Evolutionary conservation across 2,329 filamentous ascomycete species (phyloP).

Genomic region (Amylocarpus encephaloides): DNA sequence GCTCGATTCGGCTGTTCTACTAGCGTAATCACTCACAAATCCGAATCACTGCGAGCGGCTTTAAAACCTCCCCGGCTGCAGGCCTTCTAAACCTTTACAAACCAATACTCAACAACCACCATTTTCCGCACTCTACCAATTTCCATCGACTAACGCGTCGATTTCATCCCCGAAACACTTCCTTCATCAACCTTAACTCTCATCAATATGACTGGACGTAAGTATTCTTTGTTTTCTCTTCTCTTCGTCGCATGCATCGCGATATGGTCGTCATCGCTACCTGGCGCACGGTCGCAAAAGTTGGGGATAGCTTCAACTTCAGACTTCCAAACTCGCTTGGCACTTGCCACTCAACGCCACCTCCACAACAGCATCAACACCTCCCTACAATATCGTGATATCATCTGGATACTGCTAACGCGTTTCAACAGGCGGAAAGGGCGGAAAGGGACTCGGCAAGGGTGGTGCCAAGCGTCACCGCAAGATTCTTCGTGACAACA

Average conservation of each 20-base stretch:
- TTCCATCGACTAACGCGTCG: constrained; percentile 22
- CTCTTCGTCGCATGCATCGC: constrained; percentile 11
- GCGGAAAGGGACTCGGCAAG: constrained; percentile 97
- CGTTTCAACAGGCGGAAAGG: constrained; percentile 38
- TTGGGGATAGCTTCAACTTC: constrained; percentile 20
- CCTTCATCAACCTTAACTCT: constrained; percentile 21
- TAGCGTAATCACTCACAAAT: neutral
- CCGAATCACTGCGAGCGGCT: neutral
- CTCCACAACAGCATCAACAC: constrained; percentile 13
- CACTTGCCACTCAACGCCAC: constrained; percentile 11
- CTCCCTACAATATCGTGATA: neutral
- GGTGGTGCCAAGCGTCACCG: constrained; percentile 97
- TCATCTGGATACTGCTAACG: constrained; percentile 38
- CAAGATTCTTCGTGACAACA: constrained; percentile 99
- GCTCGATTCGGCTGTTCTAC: neutral
- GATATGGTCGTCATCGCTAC: constrained; percentile 17
- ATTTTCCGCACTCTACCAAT: constrained; percentile 15
- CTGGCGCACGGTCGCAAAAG: constrained; percentile 23
- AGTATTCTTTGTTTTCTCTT: constrained; percentile 37
- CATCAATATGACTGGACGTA: constrained; percentile 67
- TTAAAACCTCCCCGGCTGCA: constrained; percentile 3
- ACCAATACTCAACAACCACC: constrained; percentile 8
- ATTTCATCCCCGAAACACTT: constrained; percentile 33
- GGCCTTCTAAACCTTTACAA: constrained; percentile 2
- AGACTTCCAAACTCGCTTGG: constrained; percentile 18